Evolutionary conservation across 495 filamentous ascomycete genomes (phyloP), one percentile per base, ranked within the genome.

Genomic region (Rhypophila decipiens): DNA sequence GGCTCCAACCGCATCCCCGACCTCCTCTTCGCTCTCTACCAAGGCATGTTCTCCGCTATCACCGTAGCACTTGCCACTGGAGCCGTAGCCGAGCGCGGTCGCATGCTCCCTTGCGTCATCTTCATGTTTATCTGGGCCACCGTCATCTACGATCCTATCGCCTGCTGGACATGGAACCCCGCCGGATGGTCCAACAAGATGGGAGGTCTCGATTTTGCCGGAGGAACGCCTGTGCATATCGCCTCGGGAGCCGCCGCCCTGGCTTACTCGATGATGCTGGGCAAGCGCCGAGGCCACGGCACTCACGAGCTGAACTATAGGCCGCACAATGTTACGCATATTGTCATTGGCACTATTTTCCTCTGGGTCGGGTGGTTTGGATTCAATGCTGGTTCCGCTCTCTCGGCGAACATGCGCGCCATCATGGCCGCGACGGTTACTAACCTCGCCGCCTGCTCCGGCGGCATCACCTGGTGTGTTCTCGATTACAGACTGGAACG

Each of bases 351-450:
- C 3, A 96, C 91, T 9, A 88, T 97, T 42, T 96, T 97, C 72
- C 82, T 97, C 33, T 97, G 91, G 91, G 88, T 96, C 29, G 91
- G 91, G 15, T 97, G 91, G 91, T 96, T 96, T 57, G 91, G 91
- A 33, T 97, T 97, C 79, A 97, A 97, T 57, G 90, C 87, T 36
- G 91, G 91, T 47, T 88, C 85, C 15, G 91, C 90, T 10, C 72
- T 95, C 46, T 74, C 82, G 24, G 90, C 90, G 42, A 96, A 94
- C 65, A 68, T 96, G 69, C 83, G 91, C 57, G 81, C 91, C 39
- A 74, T 87, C 55, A 84, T 87, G 80, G 83, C 84, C 36, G 78
- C 74, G 7, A 69, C 83, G 5, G 76, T 83, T 18, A 86, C 81
- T 29, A 85, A 87, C 53, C 69, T 89, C 11, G 77, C 84, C 4